These are phyloP conservation scores for Crotalaria pallida DNA, from an alignment of 306 rosid genomes.

Conservation along the genomic window DNA sequence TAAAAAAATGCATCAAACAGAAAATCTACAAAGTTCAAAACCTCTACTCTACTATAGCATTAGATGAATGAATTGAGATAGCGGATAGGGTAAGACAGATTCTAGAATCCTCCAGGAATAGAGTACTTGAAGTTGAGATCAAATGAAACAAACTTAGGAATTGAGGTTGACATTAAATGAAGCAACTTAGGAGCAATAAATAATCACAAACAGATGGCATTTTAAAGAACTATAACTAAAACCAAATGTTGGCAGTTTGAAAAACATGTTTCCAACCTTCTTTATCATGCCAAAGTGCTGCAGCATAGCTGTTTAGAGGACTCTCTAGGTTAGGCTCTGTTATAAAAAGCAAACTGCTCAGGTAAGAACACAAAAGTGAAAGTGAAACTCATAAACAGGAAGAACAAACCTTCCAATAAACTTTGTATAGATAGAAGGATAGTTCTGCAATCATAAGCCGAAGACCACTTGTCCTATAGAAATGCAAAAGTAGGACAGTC, in stretches of 20 bases:
- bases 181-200: neutral
- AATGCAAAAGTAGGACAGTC: neutral
- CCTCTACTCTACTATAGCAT: neutral
- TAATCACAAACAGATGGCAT: neutral
- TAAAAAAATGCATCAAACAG: neutral
- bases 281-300: conserved; percentile 73
- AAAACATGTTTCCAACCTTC: conserved; percentile 55
- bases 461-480: conserved; percentile 94
- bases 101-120: neutral
- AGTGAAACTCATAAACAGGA: conserved; percentile 6
- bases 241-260: neutral
- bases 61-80: neutral
- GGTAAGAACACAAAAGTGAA: conserved; percentile 18
- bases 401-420: conserved; percentile 78
- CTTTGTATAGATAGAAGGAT: conserved; percentile 92
- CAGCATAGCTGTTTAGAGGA: conserved; percentile 92
- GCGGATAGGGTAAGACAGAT: neutral
- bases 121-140: neutral
- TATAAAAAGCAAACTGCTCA: conserved; percentile 32
- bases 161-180: neutral
- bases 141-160: neutral
- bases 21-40: neutral
- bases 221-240: neutral
- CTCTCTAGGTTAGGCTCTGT: conserved; percentile 96
- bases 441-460: conserved; percentile 95